These are phyloP conservation scores for Penicillium olsonii DNA, from an alignment of 2,329 filamentous ascomycete species.

Conservation along the genomic window DNA sequence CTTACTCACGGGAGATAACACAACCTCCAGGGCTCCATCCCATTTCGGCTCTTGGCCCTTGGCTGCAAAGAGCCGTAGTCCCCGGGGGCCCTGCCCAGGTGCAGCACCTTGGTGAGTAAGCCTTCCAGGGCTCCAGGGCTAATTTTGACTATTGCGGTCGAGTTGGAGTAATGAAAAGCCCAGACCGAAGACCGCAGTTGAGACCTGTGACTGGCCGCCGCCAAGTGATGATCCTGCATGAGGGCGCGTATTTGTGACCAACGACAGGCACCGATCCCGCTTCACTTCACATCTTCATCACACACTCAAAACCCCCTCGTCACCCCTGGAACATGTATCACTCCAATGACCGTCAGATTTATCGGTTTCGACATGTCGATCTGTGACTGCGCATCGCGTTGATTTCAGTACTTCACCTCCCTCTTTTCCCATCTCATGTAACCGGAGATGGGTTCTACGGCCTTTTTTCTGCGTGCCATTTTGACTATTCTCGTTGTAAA, in stretches of 20 bases:
- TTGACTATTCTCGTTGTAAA: slow-evolving; percentile 54
- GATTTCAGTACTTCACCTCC: slow-evolving; percentile 8
- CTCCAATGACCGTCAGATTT: slow-evolving; percentile 28
- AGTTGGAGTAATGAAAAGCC: background rate
- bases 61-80: too few species aligned
- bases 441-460: slow-evolving; percentile 21
- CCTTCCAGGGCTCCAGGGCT: too few species aligned
- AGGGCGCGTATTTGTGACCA: slow-evolving; percentile 31
- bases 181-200: background rate
- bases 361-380: slow-evolving; percentile 26
- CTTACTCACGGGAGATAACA: too few species aligned
- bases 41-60: too few species aligned
- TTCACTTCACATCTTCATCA: slow-evolving; percentile 24
- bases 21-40: too few species aligned
- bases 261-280: slow-evolving; percentile 19
- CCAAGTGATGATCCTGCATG: slow-evolving; percentile 27
- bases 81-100: too few species aligned
- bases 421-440: slow-evolving; percentile 12
- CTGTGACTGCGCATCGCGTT: slow-evolving; percentile 18
- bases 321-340: slow-evolving; percentile 25
- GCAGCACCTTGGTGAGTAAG: too few species aligned
- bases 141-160: too few species aligned
- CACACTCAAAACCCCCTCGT: slow-evolving; percentile 21
- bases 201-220: slow-evolving; percentile 20
- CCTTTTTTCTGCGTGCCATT: slow-evolving; percentile 57